Evolutionary conservation across 306 rosid species (phyloP).

Genomic region (Quercus alba): DNA sequence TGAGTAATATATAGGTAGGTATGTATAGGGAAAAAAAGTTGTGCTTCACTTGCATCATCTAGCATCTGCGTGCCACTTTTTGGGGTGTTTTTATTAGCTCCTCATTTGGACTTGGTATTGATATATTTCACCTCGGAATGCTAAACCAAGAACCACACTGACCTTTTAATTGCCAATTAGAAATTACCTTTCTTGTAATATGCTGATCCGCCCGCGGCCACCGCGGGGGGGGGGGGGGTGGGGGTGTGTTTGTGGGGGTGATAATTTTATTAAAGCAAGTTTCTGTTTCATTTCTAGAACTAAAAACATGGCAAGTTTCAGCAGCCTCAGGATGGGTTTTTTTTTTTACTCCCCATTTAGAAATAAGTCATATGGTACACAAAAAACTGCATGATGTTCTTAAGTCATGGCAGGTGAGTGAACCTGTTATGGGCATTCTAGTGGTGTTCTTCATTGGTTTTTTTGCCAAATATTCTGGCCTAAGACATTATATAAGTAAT

Average conservation of each 20-base stretch:
- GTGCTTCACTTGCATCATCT: conserved; percentile 1
- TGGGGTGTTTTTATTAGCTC: not conserved
- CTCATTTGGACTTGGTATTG: not conserved
- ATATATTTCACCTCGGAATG: not conserved
- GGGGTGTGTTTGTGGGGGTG: too few relatives aligned
- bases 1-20: not conserved
- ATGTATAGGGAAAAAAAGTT: not conserved
- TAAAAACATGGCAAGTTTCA: not conserved
- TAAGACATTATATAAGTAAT: not conserved
- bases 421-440: too few relatives aligned
- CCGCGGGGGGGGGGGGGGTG: too few relatives aligned
- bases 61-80: not conserved
- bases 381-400: too few relatives aligned
- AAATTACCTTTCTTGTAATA: not conserved
- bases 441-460: not conserved
- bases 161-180: not conserved
- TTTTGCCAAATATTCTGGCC: not conserved
- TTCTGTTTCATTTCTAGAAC: not conserved
- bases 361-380: too few relatives aligned
- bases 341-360: not conserved
- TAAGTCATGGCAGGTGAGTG: too few relatives aligned
- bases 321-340: not conserved
- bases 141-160: not conserved
- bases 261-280: not conserved
- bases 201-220: not conserved